A percentile compares a stretch with the other conserved stretches of the same genome.
phyloP scores from a whole-genome alignment of 2,329 filamentous ascomycete species.

The Alternaria dauci region DNA sequence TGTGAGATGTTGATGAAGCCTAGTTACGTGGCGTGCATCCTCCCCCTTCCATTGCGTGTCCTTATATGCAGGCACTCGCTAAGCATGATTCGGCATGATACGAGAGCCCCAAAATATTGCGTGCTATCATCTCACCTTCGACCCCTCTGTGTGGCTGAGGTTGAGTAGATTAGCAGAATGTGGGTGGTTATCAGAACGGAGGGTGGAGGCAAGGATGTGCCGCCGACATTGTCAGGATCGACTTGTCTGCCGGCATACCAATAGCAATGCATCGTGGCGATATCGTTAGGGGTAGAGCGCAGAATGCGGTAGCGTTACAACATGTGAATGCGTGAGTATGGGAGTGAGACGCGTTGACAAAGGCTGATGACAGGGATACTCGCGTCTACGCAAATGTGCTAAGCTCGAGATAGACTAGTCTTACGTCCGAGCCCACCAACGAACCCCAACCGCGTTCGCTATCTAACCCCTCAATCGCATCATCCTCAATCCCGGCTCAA shows the following conservation, averaged over 20 bases:
- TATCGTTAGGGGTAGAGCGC: neutral
- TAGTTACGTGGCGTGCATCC: neutral
- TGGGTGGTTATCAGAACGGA: neutral
- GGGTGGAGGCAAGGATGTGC: conserved; percentile 1
- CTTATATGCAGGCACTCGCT: conserved; percentile 1
- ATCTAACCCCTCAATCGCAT: conserved; percentile 23
- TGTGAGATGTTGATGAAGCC: neutral
- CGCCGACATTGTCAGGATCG: neutral
- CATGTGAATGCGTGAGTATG: neutral
- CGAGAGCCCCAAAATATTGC: neutral
- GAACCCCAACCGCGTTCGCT: conserved; percentile 11
- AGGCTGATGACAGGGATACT: neutral
- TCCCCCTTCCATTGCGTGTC: neutral
- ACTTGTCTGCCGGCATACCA: neutral
- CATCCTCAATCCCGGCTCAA: conserved; percentile 5
- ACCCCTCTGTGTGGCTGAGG: neutral
- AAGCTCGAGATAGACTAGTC: neutral
- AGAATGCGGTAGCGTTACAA: neutral
- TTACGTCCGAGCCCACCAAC: neutral
- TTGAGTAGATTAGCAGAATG: neutral
- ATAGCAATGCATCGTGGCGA: neutral
- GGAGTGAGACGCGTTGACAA: neutral
- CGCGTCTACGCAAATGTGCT: neutral
- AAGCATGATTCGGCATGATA: neutral
- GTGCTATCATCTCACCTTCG: conserved; percentile 7